These are phyloP conservation scores for Tritrichomonas foetus DNA, from an alignment of 208 protist species.

Conservation along the genomic window DNA sequence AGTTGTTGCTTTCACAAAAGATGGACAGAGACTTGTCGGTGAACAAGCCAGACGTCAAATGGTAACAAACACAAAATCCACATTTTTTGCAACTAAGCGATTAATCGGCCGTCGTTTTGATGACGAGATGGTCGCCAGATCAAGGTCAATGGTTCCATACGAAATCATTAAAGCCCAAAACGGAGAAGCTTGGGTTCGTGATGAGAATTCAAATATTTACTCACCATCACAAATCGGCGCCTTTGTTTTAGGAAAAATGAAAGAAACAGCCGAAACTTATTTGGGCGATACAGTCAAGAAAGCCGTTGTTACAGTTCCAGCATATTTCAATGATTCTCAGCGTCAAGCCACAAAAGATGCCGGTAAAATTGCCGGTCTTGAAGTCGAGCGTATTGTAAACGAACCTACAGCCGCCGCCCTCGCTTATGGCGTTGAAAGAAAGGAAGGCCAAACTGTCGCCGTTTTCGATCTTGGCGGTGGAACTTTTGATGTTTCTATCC, in stretches of 20 bases:
- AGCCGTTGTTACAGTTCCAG: conserved; percentile 67
- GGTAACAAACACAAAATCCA: conserved; percentile 79
- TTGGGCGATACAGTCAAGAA: conserved; percentile 62
- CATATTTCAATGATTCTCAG: conserved; percentile 78
- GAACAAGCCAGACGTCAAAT: conserved; percentile 68
- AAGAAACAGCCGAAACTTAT: conserved; percentile 68
- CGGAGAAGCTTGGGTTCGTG: conserved; percentile 86
- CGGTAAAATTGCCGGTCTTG: conserved; percentile 67
- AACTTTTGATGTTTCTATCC: conserved; percentile 97
- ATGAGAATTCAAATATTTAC: conserved; percentile 58
- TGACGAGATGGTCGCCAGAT: conserved; percentile 62
- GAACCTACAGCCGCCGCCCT: conserved; percentile 69
- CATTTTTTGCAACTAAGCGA: conserved; percentile 83
- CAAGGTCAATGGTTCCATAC: conserved; percentile 74
- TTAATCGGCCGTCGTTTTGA: conserved; percentile 71
- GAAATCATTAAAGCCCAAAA: conserved; percentile 81
- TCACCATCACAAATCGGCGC: conserved; percentile 72
- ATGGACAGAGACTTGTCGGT: conserved; percentile 62
- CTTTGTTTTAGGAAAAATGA: conserved; percentile 77
- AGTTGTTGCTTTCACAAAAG: conserved; percentile 64
- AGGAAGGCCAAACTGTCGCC: conserved; percentile 56
- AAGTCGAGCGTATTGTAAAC: conserved; percentile 66
- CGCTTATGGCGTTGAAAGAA: conserved; percentile 66
- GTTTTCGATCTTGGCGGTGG: conserved; percentile 77
- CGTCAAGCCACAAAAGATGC: conserved; percentile 78